These are phyloP conservation scores for Carex littledalei DNA, from an alignment of 176 grass and related monocot genomes.

Conservation along the genomic window DNA sequence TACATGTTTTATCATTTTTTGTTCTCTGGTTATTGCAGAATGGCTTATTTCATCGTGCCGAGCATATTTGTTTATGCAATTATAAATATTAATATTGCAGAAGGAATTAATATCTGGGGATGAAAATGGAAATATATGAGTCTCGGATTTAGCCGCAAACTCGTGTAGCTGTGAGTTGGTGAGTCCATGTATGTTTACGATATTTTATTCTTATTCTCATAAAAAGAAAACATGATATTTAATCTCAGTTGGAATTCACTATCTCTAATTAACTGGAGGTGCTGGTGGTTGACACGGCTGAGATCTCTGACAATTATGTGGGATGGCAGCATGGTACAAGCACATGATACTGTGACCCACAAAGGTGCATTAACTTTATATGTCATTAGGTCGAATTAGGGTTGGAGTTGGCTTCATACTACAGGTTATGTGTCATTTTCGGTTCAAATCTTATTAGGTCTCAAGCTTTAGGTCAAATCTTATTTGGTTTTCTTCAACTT, in stretches of 20 bases:
- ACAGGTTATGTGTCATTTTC: neutral
- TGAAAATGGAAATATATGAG: slow-evolving; percentile 95
- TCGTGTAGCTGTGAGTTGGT: slow-evolving; percentile 95
- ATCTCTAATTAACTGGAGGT: slow-evolving; percentile 32
- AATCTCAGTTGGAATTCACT: slow-evolving; percentile 2
- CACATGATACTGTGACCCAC: slow-evolving; percentile 44
- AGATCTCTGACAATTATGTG: slow-evolving; percentile 79
- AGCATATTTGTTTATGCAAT: neutral
- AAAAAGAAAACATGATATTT: neutral
- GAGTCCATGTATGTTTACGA: slow-evolving; percentile 22
- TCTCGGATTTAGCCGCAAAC: slow-evolving; percentile 91
- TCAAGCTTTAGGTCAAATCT: neutral
- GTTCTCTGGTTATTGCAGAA: too few relatives aligned
- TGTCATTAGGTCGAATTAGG: too few relatives aligned
- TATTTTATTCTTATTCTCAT: neutral
- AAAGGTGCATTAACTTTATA: slow-evolving; percentile 37
- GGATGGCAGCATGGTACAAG: slow-evolving; percentile 77
- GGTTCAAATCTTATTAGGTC: neutral
- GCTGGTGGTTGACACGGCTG: slow-evolving; percentile 84
- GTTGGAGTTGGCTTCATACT: neutral
- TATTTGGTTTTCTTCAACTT: neutral
- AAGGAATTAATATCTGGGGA: slow-evolving; percentile 97
- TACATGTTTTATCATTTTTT: neutral
- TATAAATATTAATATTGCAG: slow-evolving; percentile 32
- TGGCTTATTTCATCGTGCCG: too few relatives aligned